Base-by-base conservation (phyloP, 257 asterid species). In the Ehretia macrophylla region DNA sequence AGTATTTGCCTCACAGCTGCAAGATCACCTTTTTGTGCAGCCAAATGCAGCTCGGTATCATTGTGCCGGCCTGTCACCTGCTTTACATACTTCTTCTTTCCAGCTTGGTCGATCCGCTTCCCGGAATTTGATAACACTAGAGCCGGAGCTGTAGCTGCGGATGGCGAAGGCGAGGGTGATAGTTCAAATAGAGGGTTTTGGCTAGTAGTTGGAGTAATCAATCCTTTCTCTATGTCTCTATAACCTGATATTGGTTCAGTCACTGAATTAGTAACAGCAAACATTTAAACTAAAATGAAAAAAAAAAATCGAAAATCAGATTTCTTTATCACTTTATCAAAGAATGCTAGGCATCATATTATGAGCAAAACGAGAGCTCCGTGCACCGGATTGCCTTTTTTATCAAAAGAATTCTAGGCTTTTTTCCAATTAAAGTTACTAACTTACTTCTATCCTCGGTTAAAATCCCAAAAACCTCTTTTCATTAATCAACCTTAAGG, bases 1-100 rank as follows among this genome's bases (percentile, higher is more conserved):
- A 79, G 73, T 19, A 79, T 72, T 70, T 72, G 82, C 67, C 58
- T 72, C 63, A 79, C 82, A 9, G 77, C 79, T 13, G 46, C 68
- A 53, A 79, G 73, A 64, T 79, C 85, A 13, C 85, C 85, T 51
- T 65, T 67, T 60, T 79, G 85, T 63, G 85, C 85, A 11, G 85
- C 85, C 70, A 79, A 75, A 60, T 79, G 85, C 56, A 79, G 77
- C 62, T 75, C 81, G 0, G 82, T 79, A 62, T 79, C 85, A 58
- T 79, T 79, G 62, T 79, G 82, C 62, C 82, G 70, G 5, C 85
- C 85, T 6, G 85, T 79, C 68, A 79, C 85, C 66, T 75, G 79
- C 60, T 79, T 79, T 54, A 79, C 85, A 40, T 79, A 79, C 65
- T 79, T 79, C 79, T 79, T 79, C 64, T 73, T 79, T 67, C 82